These are phyloP conservation scores for Ascochyta lentis DNA, from an alignment of 2,329 filamentous ascomycete genomes.

Conservation along the genomic window DNA sequence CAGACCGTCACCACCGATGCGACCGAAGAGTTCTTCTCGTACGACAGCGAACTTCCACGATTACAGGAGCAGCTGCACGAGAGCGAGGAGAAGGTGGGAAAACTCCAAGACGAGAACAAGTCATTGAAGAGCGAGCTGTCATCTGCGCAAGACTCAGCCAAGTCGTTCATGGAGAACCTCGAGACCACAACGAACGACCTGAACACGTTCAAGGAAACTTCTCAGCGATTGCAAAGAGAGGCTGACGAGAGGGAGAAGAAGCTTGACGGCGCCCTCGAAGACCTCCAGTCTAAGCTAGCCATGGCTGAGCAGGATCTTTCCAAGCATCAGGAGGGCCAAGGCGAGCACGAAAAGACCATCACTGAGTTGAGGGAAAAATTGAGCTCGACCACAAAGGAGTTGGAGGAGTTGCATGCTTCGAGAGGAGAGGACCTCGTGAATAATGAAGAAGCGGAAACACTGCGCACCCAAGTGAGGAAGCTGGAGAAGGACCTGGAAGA, in stretches of 20 bases:
- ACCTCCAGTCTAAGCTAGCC: conserved; percentile 39
- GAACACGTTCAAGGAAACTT: conserved; percentile 60
- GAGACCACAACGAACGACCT: conserved; percentile 73
- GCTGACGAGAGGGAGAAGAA: conserved; percentile 38
- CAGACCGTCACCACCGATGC: conserved; percentile 41
- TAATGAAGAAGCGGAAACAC: conserved; percentile 35
- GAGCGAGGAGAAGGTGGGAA: conserved; percentile 73
- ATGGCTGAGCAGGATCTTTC: conserved; percentile 56
- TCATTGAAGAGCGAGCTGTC: conserved; percentile 73
- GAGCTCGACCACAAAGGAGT: conserved; percentile 51
- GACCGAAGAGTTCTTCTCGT: conserved; percentile 86
- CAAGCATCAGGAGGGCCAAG: conserved; percentile 49
- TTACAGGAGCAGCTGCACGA: conserved; percentile 77
- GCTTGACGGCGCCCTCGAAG: conserved; percentile 36
- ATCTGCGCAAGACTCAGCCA: conserved; percentile 70
- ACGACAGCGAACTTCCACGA: conserved; percentile 83
- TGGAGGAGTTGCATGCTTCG: conserved; percentile 55
- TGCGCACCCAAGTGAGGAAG: conserved; percentile 38
- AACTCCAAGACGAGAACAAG: conserved; percentile 72
- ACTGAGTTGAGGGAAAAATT: conserved; percentile 42
- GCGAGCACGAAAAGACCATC: conserved; percentile 52
- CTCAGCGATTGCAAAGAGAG: conserved; percentile 51
- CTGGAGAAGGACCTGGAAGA: conserved; percentile 42
- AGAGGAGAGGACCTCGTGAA: conserved; percentile 41
- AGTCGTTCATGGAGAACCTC: conserved; percentile 61